Base-by-base conservation (phyloP, 2,329 filamentous ascomycete genomes). In the Meredithiella fracta region DNA sequence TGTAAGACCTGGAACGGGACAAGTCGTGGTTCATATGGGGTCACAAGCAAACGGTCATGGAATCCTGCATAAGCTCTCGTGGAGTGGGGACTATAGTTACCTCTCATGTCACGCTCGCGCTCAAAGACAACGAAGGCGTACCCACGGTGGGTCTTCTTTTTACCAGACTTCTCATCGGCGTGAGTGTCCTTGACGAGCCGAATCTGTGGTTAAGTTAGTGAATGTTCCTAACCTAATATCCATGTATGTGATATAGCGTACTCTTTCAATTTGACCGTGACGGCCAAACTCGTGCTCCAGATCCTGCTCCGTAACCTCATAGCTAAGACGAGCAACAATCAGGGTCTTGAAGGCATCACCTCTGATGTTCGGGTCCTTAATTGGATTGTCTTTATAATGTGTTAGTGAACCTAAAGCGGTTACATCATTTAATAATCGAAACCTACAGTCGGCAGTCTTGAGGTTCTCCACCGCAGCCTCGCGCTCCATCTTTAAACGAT, bases 51-150 rank as follows among this genome's bases (percentile, higher is more conserved):
- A n/a, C 31, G 34, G 34, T 15, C 51, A 40, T 65, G 55, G 59
- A 49, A 15, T 51, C 34, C 49, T 52, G 55, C 49, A 56, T 47
- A 29, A 56, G 54, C 47, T 51, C 47, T 34, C 15, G n/a, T 49
- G 53, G 47, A 51, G 50, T 61, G 71, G 68, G 67, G 66, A 67
- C 69, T 70, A 59, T 56, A 59, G 54, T 80, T 94, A 96, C 90
- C 89, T 88, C 94, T 94, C 90, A 97, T 96, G 68, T 97, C 92
- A 70, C 91, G 90, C 72, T 97, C 92, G 68, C 87, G 84, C 70
- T 97, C 91, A 67, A 91, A 98, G 55, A 97, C 87, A 63, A 98
- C 85, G 67, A 98, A 98, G 60, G 88, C 92, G 69, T 98, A 98
- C 60, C 92, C 92, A 64, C 84, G 78, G 65, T 94, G 86, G 53